phyloP scores from a whole-genome alignment of 345 rosid species.

The Bretschneidera sinensis region DNA sequence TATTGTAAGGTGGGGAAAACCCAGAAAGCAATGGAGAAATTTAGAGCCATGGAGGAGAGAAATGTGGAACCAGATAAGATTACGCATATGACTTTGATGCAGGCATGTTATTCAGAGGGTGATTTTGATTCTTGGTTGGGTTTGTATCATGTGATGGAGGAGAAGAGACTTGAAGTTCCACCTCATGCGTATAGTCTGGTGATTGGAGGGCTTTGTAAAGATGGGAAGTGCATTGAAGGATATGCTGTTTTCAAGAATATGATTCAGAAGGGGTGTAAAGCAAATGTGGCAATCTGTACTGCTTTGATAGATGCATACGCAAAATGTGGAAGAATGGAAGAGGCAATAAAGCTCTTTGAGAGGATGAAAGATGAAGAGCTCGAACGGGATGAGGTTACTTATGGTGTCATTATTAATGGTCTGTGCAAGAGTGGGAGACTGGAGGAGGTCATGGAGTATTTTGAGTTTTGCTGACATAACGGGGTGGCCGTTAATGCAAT shows the following conservation, averaged over 20 bases:
- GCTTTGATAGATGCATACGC: slow-evolving; percentile 73
- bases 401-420: slow-evolving; percentile 60
- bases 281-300: slow-evolving; percentile 77
- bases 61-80: slow-evolving; percentile 74
- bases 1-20: slow-evolving; percentile 66
- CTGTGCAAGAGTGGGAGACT: slow-evolving; percentile 74
- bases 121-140: slow-evolving; percentile 62
- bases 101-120: slow-evolving; percentile 65
- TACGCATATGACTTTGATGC: slow-evolving; percentile 77
- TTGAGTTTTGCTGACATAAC: slow-evolving; percentile 38
- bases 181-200: slow-evolving; percentile 73
- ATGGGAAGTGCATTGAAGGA: slow-evolving; percentile 66
- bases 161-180: slow-evolving; percentile 65
- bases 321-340: slow-evolving; percentile 60
- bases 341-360: slow-evolving; percentile 59
- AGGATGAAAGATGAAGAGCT: slow-evolving; percentile 73
- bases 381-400: slow-evolving; percentile 70
- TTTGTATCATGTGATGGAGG: slow-evolving; percentile 81
- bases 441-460: slow-evolving; percentile 61
- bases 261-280: slow-evolving; percentile 48
- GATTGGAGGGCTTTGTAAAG: slow-evolving; percentile 79
- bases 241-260: slow-evolving; percentile 61
- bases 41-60: slow-evolving; percentile 64
- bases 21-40: slow-evolving; percentile 54
- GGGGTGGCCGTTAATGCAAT: slow-evolving; percentile 59